Conservation (phyloP, 2,329 filamentous ascomycete species). For the Thelonectria discophora region DNA sequence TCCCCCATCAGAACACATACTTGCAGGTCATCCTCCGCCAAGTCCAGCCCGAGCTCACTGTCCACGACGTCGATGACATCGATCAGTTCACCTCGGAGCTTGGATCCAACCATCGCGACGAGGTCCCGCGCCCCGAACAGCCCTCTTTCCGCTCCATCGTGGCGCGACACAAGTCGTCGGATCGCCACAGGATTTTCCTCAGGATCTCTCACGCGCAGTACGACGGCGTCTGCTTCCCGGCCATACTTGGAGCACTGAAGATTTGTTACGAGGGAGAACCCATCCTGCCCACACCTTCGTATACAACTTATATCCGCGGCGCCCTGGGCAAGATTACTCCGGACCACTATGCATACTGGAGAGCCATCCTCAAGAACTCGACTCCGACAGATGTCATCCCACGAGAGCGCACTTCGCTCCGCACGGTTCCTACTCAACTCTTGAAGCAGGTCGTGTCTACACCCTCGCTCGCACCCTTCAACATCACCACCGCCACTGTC, state of each 20-base stretch:
- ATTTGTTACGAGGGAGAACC: slow-evolving; percentile 20
- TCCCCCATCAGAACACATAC: slow-evolving; percentile 16
- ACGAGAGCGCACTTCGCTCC: neutral
- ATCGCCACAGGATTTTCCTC: slow-evolving; percentile 26
- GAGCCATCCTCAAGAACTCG: slow-evolving; percentile 12
- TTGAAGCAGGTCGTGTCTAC: slow-evolving; percentile 16
- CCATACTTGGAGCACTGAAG: slow-evolving; percentile 21
- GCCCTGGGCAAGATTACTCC: neutral
- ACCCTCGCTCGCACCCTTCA: slow-evolving; percentile 26
- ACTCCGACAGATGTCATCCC: slow-evolving; percentile 19
- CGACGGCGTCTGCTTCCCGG: slow-evolving; percentile 29
- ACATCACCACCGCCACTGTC: slow-evolving; percentile 48
- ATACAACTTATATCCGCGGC: slow-evolving; percentile 17
- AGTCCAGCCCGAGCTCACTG: slow-evolving; percentile 1
- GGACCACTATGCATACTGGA: slow-evolving; percentile 26
- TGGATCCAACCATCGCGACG: neutral
- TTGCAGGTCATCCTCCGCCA: slow-evolving; percentile 31
- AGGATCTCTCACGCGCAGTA: slow-evolving; percentile 31
- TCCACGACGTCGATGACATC: slow-evolving; percentile 20
- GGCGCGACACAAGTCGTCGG: slow-evolving; percentile 14
- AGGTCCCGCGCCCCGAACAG: neutral
- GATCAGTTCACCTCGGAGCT: slow-evolving; percentile 24
- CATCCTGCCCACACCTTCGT: slow-evolving; percentile 6
- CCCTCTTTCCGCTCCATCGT: slow-evolving; percentile 21
- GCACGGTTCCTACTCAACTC: slow-evolving; percentile 13